These are phyloP conservation scores for Leavenworthia alabamica DNA, from an alignment of 345 rosid genomes.

Conservation along the genomic window DNA sequence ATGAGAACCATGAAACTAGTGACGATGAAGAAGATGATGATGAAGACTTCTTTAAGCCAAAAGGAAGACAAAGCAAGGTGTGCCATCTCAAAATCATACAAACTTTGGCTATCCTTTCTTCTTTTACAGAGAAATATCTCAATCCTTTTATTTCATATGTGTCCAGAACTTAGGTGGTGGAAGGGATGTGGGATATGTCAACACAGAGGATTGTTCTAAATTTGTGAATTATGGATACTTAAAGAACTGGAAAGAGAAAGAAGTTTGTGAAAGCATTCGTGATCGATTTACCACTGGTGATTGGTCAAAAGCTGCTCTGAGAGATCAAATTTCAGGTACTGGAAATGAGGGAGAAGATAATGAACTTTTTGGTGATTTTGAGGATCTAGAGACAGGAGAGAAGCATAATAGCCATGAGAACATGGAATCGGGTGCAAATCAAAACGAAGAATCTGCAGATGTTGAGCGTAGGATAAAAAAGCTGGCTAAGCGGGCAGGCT, in stretches of 20 bases:
- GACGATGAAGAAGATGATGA: constrained; percentile 58
- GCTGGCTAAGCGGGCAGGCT: constrained; percentile 70
- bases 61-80: constrained; percentile 70
- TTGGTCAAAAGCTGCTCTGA: constrained; percentile 70
- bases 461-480: constrained; percentile 65
- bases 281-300: constrained; percentile 87
- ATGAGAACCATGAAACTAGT: constrained; percentile 38
- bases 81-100: constrained; percentile 6
- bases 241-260: constrained; percentile 65
- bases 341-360: constrained; percentile 40
- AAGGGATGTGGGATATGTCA: constrained; percentile 33
- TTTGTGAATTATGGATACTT: constrained; percentile 37
- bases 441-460: constrained; percentile 42
- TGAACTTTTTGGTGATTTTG: constrained; percentile 67
- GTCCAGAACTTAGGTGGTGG: constrained; percentile 51
- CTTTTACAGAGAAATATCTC: background rate
- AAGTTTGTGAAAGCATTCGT: constrained; percentile 60
- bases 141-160: background rate
- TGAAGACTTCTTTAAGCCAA: constrained; percentile 82
- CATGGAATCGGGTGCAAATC: constrained; percentile 31
- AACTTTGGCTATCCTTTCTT: background rate
- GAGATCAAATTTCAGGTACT: constrained; percentile 40
- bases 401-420: constrained; percentile 34
- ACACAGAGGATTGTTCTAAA: constrained; percentile 74
- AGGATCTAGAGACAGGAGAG: constrained; percentile 84